Conservation (phyloP, 805 yeast genomes). For the Scheffersomyces spartinae region DNA sequence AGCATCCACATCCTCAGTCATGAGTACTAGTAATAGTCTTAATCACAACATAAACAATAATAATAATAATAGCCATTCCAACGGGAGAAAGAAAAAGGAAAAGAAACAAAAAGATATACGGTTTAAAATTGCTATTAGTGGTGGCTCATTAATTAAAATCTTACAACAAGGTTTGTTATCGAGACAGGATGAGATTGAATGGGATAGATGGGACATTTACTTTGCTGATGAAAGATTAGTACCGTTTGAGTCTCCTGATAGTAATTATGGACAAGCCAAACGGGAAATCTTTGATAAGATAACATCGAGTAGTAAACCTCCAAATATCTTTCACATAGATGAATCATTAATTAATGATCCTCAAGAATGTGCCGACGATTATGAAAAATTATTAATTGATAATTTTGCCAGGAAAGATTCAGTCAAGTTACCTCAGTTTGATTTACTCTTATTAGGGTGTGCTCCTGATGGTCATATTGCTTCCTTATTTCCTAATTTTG, state of each 20-base stretch:
- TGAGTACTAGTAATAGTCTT: slow-evolving; percentile 3
- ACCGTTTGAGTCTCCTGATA: slow-evolving; percentile 70
- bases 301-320: slow-evolving; percentile 37
- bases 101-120: slow-evolving; percentile 52
- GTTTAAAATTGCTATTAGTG: slow-evolving; percentile 84
- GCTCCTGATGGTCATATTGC: slow-evolving; percentile 99
- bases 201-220: slow-evolving; percentile 93
- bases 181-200: slow-evolving; percentile 60
- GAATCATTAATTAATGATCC: slow-evolving; percentile 65
- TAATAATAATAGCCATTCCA: slow-evolving; percentile 9
- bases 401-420: slow-evolving; percentile 95
- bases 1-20: slow-evolving; percentile 5
- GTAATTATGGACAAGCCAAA: slow-evolving; percentile 86
- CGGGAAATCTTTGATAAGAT: slow-evolving; percentile 68
- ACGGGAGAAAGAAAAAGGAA: slow-evolving; percentile 26
- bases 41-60: slow-evolving; percentile 6
- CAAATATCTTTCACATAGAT: slow-evolving; percentile 76
- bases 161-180: slow-evolving; percentile 75
- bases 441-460: slow-evolving; percentile 82
- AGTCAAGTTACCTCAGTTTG: slow-evolving; percentile 92
- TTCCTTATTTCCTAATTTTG: slow-evolving; percentile 86
- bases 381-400: slow-evolving; percentile 74
- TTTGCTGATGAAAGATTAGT: slow-evolving; percentile 95
- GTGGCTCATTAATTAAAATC: slow-evolving; percentile 85
- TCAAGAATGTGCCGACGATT: slow-evolving; percentile 88